Evolutionary conservation across 805 yeast genomes (phyloP), one percentile per base, ranked within the genome.

Genomic region (Nakazawaea ambrosiae): DNA sequence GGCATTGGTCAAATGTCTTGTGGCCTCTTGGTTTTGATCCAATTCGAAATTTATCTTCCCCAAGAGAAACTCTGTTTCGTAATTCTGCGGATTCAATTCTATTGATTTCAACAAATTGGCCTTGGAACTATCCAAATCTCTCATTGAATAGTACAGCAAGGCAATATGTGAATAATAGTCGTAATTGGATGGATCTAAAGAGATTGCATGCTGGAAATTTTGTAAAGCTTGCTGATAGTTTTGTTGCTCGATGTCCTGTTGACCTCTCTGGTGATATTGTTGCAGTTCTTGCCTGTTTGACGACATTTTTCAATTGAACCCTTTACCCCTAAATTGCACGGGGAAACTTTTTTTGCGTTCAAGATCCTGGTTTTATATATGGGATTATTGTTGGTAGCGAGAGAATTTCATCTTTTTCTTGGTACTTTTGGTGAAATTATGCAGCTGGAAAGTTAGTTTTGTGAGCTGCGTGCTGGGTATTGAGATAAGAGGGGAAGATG

Each of bases 41-140:
- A 36, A 8, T 25, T 36, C 39, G 12, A 17, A 29, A 17, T 24
- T 30, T 12, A 36, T 24, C 20, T 36, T 36, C n/a, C 34, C 39
- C 17, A 36, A 24, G 4, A 24, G 24, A 24, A 24, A 36, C 16
- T 36, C 29, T 5, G 34, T 25, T 19, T 36, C 39, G 25, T 30
- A 29, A n/a, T 36, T 20, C 11, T 10, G 10, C 6, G 34, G 34
- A 19, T 31, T 29, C 17, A 36, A 18, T 11, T 20, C 14, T 17
- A 36, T 24, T 2, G 39, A 11, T 15, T 30, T 22, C 5, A 5
- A n/a, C 5, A 36, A 18, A 20, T 16, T 20, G 4, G 12, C 19
- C 27, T 27, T 34, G 16, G 37, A 5, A 3, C 12, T 5, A 10
- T 27, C 9, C 26, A 27, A 19, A 16, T 34, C 32, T 7, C 14